Evolutionary conservation across 495 filamentous ascomycete genomes (phyloP), one percentile per base, ranked within the genome.

Genomic region (Penicillium taxi): DNA sequence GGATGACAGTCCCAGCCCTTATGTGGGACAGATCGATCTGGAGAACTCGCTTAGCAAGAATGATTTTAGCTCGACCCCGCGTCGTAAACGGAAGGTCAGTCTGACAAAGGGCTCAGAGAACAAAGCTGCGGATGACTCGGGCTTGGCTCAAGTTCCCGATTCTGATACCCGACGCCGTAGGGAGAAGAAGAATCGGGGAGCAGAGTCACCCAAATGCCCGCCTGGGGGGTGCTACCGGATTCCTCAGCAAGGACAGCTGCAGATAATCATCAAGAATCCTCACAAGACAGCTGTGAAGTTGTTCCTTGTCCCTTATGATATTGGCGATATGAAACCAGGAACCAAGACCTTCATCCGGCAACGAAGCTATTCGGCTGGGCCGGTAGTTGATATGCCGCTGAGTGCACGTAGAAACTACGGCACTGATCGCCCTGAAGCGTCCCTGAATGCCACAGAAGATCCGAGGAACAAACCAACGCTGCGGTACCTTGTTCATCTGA

Each of bases 261-360:
- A 99, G 58, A 93, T 99, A 45, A 81, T 99, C 31, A 91, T 96
- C 60, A 93, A 94, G 54, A 96, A 94, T 47, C 87, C 86, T 8
- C 88, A 94, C 67, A 96, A 94, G 55, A 96, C 88, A 3, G 89
- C 89, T 4, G 86, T 96, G 33, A 96, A 96, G 56, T 64, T 96
- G 11, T 99, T 96, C 47, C 72, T 96, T 9, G 79, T 99, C 16
- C 91, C 93, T 0, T 99, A 99, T 52, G 89, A 96, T 57, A 71
- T 99, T 6, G 71, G 75, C n/a, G 91, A 87, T 37, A 99, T 99
- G 93, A 84, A 91, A 44, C 72, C 86, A 7, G 87, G 88, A 1
- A 91, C 84, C 12, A 96, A 96, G 53, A 99, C 91, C 2, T 99
- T 99, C 47, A 82, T 99, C 44, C 78, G 91, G 32, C 91, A 99